Base-by-base conservation (phyloP, 345 rosid species). In the Rhodomyrtus tomentosa region DNA sequence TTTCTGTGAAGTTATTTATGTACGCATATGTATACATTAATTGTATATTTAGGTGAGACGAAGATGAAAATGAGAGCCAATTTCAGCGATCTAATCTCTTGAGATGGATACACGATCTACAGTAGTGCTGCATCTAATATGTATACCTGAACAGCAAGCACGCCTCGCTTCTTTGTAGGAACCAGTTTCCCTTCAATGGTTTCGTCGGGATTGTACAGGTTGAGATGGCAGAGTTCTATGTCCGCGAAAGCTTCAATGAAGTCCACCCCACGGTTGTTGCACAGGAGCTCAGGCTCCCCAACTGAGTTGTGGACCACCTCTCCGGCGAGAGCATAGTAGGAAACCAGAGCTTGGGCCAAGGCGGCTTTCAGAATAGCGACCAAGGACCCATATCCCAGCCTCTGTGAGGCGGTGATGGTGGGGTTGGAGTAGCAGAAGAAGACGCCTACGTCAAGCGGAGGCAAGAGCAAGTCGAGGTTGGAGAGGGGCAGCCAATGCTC, bases 381-480 rank as follows among this genome's bases (percentile, higher is more conserved):
- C 87, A 84, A 82, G 84, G 89, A 82, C 48, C 82, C 91, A 12
- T 90, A 89, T 7, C 16, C n/a, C 81, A 50, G 84, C 16, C 51
- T 11, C n/a, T 45, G 68, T 38, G 81, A 74, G 50, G 14, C 6
- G 49, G 81, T 11, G 48, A 49, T 4, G 25, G 50, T 21, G 85
- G 55, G 87, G 11, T 89, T 89, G 48, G 86, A 86, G 90, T 93
- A 96, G 84, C 92, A 96, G 56, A 94, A 95, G 92, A 95, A 91
- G 82, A 95, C 92, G 15, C 89, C 86, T 25, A 96, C 94, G 27
- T 94, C 85, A 13, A 94, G 4, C 1, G 96, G 93, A 83, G 98
- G 99, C 40, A 96, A 89, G 49, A 95, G 90, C 88, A 96, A 85
- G 91, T 96, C 99, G 11, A 96, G 94, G 93, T 95, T 96, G 50